Evolutionary conservation across 768 basidiomycete genomes (phyloP).

Genomic region (Russula compacta): DNA sequence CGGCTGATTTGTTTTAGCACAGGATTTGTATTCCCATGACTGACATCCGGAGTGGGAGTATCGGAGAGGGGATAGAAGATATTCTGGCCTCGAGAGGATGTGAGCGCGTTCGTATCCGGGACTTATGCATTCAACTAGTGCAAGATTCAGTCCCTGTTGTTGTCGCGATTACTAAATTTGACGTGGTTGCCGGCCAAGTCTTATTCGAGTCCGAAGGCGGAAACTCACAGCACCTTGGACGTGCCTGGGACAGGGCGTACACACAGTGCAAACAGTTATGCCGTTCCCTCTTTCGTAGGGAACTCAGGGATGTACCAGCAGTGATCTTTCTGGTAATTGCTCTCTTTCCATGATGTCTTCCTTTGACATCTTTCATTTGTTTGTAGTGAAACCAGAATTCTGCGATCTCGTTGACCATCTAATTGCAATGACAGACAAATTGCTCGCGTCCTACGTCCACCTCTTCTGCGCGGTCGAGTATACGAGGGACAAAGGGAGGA

Average conservation of each 20-base stretch:
- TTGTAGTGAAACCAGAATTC: not conserved
- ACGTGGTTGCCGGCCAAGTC: not conserved
- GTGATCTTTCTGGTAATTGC: not conserved
- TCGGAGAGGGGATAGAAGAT: not conserved
- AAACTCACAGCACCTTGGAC: not conserved
- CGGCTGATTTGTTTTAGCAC: not conserved
- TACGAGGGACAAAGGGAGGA: not conserved
- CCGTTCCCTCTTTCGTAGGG: not conserved
- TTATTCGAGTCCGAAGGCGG: not conserved
- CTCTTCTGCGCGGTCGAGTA: not conserved
- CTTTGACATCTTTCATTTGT: not conserved
- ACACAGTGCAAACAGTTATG: not conserved
- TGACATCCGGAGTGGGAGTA: not conserved
- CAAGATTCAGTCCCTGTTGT: not conserved
- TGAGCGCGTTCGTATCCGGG: not conserved
- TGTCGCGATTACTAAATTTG: slow-evolving; percentile 1
- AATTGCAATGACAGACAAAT: not conserved
- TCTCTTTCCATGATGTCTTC: not conserved
- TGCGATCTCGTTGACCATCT: not conserved
- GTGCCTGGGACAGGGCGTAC: not conserved
- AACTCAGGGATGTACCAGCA: slow-evolving; percentile 1
- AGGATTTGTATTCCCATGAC: not conserved
- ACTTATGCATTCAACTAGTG: not conserved
- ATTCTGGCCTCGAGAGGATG: not conserved
- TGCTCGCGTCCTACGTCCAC: not conserved